Conservation (phyloP, 2,329 filamentous ascomycete genomes). For the Lachnellula occidentalis region DNA sequence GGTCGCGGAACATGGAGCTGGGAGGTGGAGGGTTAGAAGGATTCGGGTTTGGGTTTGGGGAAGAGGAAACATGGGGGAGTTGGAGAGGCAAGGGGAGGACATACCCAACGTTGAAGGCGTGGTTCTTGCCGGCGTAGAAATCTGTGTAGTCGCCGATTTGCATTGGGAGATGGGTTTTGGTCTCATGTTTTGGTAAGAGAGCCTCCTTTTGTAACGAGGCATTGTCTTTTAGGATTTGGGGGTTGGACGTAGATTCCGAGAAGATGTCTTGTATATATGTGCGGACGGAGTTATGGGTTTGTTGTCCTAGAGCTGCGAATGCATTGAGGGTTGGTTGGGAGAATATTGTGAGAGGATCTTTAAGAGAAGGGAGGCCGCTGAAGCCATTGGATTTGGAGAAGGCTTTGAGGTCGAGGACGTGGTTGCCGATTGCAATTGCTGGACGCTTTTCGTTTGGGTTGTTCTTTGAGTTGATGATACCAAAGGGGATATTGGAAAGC, state of each 20-base stretch:
- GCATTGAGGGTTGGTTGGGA: constrained; percentile 61
- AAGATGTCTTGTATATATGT: constrained; percentile 65
- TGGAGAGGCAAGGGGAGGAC: background rate
- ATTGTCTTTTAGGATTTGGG: constrained; percentile 60
- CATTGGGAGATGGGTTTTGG: constrained; percentile 68
- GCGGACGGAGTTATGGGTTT: constrained; percentile 63
- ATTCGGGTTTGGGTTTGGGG: background rate
- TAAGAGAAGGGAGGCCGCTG: constrained; percentile 43
- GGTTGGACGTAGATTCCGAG: constrained; percentile 50
- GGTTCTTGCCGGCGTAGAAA: constrained; percentile 76
- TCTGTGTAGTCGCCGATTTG: constrained; percentile 79
- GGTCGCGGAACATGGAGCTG: constrained; percentile 67
- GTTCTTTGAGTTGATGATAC: constrained; percentile 55
- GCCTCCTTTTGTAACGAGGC: constrained; percentile 48
- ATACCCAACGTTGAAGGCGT: constrained; percentile 56
- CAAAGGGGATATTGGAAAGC: constrained; percentile 70
- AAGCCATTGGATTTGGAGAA: constrained; percentile 58
- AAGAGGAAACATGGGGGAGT: background rate
- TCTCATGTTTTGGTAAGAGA: constrained; percentile 53
- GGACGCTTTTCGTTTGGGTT: constrained; percentile 44
- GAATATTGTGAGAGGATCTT: constrained; percentile 57
- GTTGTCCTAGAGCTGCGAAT: constrained; percentile 67
- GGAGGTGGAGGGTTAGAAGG: background rate
- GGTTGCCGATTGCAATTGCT: constrained; percentile 63
- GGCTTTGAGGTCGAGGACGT: constrained; percentile 59